Percentiles rank a stretch among this genome's conserved stretches.
phyloP scores from a whole-genome alignment of 306 rosid genomes.

The Mimosa bimucronata region DNA sequence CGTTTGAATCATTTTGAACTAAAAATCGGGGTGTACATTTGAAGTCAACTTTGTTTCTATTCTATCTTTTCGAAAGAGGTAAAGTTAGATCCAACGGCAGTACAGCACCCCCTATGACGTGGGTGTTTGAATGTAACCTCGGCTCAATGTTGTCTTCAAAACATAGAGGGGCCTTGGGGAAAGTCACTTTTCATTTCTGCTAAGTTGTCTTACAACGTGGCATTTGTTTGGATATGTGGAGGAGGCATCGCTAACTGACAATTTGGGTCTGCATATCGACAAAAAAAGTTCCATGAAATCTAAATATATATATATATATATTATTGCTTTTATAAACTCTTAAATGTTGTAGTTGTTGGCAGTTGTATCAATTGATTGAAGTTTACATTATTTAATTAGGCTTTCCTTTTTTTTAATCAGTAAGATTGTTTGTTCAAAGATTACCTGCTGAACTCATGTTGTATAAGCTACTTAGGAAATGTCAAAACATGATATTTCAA shows the following conservation, averaged over 20 bases:
- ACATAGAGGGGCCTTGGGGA: background rate
- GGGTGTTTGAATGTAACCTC: background rate
- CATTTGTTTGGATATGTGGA: background rate
- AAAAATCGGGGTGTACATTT: conserved; percentile 31
- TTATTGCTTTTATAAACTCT: background rate
- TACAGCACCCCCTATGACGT: background rate
- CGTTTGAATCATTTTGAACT: conserved; percentile 36
- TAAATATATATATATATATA: background rate
- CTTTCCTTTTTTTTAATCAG: background rate
- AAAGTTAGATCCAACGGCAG: background rate
- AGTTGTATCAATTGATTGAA: background rate
- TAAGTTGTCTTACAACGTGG: background rate
- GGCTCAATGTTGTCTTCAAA: conserved; percentile 9
- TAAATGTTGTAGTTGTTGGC: background rate
- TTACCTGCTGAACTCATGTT: background rate
- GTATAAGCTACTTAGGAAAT: background rate
- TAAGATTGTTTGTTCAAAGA: background rate
- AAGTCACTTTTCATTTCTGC: background rate
- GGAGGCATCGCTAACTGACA: background rate
- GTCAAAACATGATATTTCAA: background rate
- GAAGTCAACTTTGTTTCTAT: conserved; percentile 36
- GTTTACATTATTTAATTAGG: background rate
- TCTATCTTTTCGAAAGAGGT: conserved; percentile 27
- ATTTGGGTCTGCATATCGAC: background rate
- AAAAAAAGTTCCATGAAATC: background rate